Evolutionary conservation across 129 eudicot genomes (phyloP).

Genomic region (Artemisia tridentata): DNA sequence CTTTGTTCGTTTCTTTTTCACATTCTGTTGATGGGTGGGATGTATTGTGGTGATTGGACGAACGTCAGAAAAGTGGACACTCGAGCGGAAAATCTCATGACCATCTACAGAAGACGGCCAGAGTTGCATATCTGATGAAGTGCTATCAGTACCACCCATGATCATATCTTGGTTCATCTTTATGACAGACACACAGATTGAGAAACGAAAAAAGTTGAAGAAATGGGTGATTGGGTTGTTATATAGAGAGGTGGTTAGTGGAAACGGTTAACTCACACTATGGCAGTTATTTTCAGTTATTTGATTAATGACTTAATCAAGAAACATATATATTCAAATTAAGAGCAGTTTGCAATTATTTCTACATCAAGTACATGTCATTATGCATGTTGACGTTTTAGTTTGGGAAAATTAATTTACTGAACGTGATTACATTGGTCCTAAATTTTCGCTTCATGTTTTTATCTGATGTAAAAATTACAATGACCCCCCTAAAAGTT

Average conservation of each 20-base stretch:
- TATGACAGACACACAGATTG: neutral
- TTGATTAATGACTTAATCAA: conserved; percentile 16
- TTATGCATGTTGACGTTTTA: neutral
- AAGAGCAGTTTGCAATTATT: neutral
- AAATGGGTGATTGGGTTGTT: conserved; percentile 27
- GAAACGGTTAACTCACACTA: conserved; percentile 43
- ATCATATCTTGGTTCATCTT: conserved; percentile 18
- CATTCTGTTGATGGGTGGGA: conserved; percentile 30
- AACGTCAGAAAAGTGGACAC: conserved; percentile 3
- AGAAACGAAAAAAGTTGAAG: conserved; percentile 24
- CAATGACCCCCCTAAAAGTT: conserved; percentile 11
- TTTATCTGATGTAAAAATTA: conserved; percentile 15
- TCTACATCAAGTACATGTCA: conserved; percentile 5
- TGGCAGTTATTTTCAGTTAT: conserved; percentile 55
- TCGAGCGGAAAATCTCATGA: conserved; percentile 22
- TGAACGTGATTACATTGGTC: neutral
- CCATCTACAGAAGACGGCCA: conserved; percentile 23
- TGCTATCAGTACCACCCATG: conserved; percentile 21
- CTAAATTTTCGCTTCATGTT: conserved; percentile 9
- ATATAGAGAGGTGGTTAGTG: conserved; percentile 30
- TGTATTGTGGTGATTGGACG: conserved; percentile 9
- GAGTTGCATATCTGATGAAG: conserved; percentile 31
- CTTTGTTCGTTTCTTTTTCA: conserved; percentile 56
- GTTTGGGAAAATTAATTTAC: neutral
- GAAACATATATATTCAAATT: neutral